Evolutionary conservation across 2,329 filamentous ascomycete species (phyloP).

Genomic region (Trichophyton equinum): DNA sequence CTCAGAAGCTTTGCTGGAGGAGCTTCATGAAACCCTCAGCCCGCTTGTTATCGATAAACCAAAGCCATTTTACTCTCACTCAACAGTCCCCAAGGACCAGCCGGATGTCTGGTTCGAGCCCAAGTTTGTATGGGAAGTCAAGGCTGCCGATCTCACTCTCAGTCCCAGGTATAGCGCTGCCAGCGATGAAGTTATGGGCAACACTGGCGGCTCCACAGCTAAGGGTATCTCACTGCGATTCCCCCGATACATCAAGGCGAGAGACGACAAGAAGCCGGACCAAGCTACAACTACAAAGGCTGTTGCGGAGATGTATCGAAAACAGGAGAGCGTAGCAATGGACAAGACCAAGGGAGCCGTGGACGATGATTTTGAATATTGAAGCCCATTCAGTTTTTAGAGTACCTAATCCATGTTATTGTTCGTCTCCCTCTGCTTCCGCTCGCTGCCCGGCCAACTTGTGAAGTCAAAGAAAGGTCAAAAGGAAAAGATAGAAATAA

Average conservation of each 20-base stretch:
- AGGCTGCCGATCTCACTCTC: conserved; percentile 87
- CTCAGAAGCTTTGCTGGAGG: conserved; percentile 83
- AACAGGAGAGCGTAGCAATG: conserved; percentile 82
- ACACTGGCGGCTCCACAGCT: conserved; percentile 49
- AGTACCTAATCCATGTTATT: background rate
- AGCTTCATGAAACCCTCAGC: conserved; percentile 63
- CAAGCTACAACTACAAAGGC: conserved; percentile 72
- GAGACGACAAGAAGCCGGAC: conserved; percentile 93
- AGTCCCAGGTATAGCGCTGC: conserved; percentile 91
- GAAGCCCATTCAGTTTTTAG: conserved; percentile 10
- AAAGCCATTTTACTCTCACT: conserved; percentile 91
- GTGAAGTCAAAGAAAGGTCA: no score
- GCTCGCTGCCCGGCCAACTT: background rate
- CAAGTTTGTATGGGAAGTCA: conserved; percentile 90
- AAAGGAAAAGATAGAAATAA: background rate
- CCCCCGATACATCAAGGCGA: conserved; percentile 77
- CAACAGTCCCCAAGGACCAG: conserved; percentile 73
- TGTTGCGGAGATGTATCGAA: conserved; percentile 93
- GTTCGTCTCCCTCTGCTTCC: background rate
- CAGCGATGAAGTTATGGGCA: conserved; percentile 63
- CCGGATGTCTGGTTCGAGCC: conserved; percentile 99
- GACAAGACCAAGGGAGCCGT: conserved; percentile 75
- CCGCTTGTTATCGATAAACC: conserved; percentile 72
- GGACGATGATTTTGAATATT: conserved; percentile 98
- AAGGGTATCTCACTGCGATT: conserved; percentile 82